These are phyloP conservation scores for Vachellia pachyceras DNA, from an alignment of 306 rosid species.

Conservation along the genomic window DNA sequence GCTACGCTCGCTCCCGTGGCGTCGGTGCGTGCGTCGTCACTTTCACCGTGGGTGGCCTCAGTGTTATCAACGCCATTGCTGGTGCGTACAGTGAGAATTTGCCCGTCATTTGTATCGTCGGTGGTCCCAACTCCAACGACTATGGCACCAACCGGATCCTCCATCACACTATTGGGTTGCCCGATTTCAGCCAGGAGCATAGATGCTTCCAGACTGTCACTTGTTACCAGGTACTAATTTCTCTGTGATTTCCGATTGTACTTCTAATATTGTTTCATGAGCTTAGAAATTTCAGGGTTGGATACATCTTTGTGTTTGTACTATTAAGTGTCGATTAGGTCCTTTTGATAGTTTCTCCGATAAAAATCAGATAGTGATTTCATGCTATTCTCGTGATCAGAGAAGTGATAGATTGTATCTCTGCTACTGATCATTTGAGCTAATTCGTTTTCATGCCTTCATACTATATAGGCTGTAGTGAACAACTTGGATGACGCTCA, in stretches of 20 bases:
- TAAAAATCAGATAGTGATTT: background rate
- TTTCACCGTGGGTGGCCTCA: conserved; percentile 60
- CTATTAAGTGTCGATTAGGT: background rate
- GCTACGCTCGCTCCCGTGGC: conserved; percentile 58
- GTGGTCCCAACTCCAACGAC: conserved; percentile 66
- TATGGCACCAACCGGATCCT: conserved; percentile 61
- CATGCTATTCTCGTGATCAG: background rate
- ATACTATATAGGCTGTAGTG: conserved; percentile 71
- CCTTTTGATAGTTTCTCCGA: background rate
- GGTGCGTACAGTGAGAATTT: conserved; percentile 71
- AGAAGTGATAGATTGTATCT: background rate
- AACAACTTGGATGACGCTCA: conserved; percentile 85
- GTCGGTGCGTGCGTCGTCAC: conserved; percentile 72
- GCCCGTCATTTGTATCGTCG: conserved; percentile 61
- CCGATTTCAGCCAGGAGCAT: conserved; percentile 64
- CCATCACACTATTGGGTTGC: conserved; percentile 60
- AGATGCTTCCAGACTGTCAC: conserved; percentile 68
- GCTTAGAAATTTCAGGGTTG: background rate
- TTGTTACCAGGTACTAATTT: conserved; percentile 51
- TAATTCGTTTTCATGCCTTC: conserved; percentile 30
- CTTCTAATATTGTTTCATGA: background rate
- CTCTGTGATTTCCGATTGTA: background rate
- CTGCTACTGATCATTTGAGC: background rate
- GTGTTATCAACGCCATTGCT: conserved; percentile 60
- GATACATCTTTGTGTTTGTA: background rate